Evolutionary conservation across 805 yeast genomes (phyloP).

Genomic region (Yarrowia porcina): DNA sequence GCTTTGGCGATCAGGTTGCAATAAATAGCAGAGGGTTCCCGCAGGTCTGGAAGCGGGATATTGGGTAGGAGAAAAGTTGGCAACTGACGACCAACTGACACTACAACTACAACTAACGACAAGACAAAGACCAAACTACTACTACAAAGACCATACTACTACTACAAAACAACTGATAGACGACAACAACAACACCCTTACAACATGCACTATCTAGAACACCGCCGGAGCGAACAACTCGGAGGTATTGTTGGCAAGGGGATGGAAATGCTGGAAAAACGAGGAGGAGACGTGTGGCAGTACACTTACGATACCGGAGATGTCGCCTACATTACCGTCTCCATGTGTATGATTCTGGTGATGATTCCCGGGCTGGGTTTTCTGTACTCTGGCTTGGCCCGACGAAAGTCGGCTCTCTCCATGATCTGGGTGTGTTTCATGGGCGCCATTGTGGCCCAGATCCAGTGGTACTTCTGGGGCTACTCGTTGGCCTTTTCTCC

Average conservation of each 20-base stretch:
- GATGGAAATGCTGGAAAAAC: background rate
- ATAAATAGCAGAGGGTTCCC: conserved; percentile 22
- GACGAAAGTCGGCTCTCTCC: conserved; percentile 85
- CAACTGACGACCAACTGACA: background rate
- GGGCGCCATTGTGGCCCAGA: conserved; percentile 67
- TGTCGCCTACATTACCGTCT: conserved; percentile 39
- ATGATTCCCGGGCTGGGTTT: conserved; percentile 97
- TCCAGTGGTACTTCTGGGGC: conserved; percentile 99
- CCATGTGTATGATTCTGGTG: conserved; percentile 60
- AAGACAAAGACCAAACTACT: background rate
- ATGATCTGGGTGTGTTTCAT: conserved; percentile 77
- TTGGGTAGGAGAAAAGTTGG: background rate
- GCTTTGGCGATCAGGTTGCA: conserved; percentile 21
- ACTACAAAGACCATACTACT: no score
- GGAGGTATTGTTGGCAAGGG: background rate
- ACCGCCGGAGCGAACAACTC: conserved; percentile 24
- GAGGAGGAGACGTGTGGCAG: conserved; percentile 18
- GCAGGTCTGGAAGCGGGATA: conserved; percentile 6
- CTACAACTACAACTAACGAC: background rate
- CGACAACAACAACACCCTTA: background rate
- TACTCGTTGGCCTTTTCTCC: conserved; percentile 82
- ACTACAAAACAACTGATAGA: background rate
- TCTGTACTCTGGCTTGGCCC: conserved; percentile 83
- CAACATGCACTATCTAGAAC: conserved; percentile 21
- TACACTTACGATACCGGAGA: conserved; percentile 41